phyloP scores from a whole-genome alignment of 2,329 filamentous ascomycete species.

The Neofusicoccum ribis region DNA sequence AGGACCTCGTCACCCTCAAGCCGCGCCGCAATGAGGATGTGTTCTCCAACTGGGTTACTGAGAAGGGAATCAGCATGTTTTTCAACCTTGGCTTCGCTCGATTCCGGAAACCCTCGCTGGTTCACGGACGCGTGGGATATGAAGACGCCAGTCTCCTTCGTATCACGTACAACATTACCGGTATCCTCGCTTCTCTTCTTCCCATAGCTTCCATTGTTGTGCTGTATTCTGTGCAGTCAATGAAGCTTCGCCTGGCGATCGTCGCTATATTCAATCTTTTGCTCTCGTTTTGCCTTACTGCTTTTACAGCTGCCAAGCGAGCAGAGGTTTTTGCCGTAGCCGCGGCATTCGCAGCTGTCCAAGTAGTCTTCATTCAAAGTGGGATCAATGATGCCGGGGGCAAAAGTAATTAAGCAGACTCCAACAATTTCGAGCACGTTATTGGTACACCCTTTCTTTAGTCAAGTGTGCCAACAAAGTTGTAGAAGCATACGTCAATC shows the following conservation, averaged over 20 bases:
- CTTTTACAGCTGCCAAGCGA: not conserved
- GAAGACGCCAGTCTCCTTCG: not conserved
- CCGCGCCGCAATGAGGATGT: not conserved
- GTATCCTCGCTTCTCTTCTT: not conserved
- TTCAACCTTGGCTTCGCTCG: not conserved
- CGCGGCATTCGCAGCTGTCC: not conserved
- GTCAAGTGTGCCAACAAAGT: no score
- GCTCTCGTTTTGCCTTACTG: not conserved
- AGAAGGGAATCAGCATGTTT: no score
- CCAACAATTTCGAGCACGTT: no score
- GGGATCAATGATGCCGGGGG: not conserved
- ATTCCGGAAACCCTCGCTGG: not conserved
- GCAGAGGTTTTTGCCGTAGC: not conserved
- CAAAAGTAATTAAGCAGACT: no score
- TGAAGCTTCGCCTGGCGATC: not conserved
- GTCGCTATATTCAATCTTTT: not conserved
- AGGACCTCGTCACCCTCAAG: not conserved
- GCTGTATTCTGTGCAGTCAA: not conserved
- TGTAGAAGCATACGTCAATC: no score
- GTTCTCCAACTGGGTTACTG: not conserved
- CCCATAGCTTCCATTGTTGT: not conserved
- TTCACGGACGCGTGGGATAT: not conserved
- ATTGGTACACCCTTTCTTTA: no score
- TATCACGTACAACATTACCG: not conserved
- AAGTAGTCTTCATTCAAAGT: slow-evolving; percentile 1